phyloP scores from a whole-genome alignment of 306 rosid species.

The Luffa acutangula region DNA sequence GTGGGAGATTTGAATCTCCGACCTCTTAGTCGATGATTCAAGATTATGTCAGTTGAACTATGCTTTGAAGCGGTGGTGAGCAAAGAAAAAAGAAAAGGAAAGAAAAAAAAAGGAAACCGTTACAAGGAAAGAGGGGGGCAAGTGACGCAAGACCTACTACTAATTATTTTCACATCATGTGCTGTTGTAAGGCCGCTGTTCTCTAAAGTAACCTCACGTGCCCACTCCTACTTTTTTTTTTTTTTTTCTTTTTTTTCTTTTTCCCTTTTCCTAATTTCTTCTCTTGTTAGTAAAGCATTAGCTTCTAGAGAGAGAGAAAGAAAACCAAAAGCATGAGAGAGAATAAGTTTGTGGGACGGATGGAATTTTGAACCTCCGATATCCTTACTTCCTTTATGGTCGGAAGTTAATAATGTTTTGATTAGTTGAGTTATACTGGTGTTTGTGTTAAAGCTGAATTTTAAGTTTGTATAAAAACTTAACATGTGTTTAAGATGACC shows the following conservation, averaged over 20 bases:
- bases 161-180: not conserved
- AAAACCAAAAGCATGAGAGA: not conserved
- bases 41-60: no score
- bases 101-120: not conserved
- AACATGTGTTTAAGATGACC: no score
- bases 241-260: no score
- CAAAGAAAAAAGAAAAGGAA: no score
- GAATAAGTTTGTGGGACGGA: not conserved
- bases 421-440: no score
- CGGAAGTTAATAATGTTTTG: no score
- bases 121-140: not conserved
- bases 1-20: not conserved
- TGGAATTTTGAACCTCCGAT: not conserved
- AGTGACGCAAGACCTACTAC: not conserved
- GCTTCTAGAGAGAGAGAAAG: not conserved
- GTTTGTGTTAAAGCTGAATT: no score
- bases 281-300: not conserved
- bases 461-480: no score
- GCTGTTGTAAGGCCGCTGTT: not conserved
- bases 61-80: no score
- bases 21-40: no score
- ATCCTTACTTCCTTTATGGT: not conserved
- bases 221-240: not conserved
- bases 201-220: constrained; percentile 6
- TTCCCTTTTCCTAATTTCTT: not conserved